Evolutionary conservation across 441 rosid genomes (phyloP).

Genomic region (Aquilaria agallochum): DNA sequence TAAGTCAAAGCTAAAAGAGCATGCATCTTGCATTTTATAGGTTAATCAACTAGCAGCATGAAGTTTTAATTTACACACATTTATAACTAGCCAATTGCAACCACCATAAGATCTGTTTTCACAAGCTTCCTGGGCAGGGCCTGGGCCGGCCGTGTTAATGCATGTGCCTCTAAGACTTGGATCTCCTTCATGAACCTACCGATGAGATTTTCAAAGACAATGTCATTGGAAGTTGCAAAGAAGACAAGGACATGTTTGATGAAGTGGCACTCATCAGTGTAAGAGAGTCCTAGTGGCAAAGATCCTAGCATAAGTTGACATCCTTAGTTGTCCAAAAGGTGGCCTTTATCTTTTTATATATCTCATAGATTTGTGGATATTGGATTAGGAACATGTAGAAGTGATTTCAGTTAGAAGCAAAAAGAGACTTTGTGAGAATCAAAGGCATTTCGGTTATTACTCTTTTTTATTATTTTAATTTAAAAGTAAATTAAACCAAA

Average conservation of each 20-base stretch:
- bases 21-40: no score
- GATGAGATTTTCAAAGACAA: conserved; percentile 48
- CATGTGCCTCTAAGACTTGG: conserved; percentile 57
- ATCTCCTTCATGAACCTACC: conserved; percentile 55
- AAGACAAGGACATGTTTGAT: conserved; percentile 57
- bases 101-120: no score
- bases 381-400: conserved; percentile 48
- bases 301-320: conserved; percentile 46
- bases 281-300: conserved; percentile 42
- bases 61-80: no score
- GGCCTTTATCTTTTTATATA: conserved; percentile 53
- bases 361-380: conserved; percentile 44
- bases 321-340: conserved; percentile 66
- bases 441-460: conserved; percentile 28
- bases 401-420: conserved; percentile 33
- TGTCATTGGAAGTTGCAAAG: conserved; percentile 59
- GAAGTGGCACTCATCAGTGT: conserved; percentile 46
- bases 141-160: conserved; percentile 12
- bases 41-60: no score
- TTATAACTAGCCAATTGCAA: no score
- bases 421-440: conserved; percentile 37
- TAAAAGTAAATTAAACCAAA: no score
- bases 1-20: no score
- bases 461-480: no score
- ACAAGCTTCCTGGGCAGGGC: no score